Evolutionary conservation across 768 basidiomycete species (phyloP), one percentile per base, ranked within the genome.

Genomic region (Naganishia vaughanmartiniae): DNA sequence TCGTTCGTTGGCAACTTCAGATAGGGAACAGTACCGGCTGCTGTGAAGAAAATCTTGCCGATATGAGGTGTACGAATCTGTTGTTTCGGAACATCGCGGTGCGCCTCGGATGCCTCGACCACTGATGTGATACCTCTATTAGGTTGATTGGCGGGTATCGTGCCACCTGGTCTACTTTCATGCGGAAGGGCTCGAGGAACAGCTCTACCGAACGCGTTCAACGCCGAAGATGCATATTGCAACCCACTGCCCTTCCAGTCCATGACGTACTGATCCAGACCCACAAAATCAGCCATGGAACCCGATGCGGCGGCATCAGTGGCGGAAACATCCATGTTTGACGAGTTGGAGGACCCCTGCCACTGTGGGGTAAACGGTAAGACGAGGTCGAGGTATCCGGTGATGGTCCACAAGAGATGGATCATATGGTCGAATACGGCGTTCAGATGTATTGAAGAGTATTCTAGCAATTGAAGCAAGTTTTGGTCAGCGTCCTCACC

Each of bases 371-470:
- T 36, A 69, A 77, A 80, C 7, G 79, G 79, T 0, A 80, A 71
- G 0, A 70, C 69, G 31, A 79, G 72, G 14, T 75, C 75, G 28
- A 80, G 75, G 65, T 80, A 80, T 4, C 46, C 42, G 7, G 78
- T 77, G 71, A 80, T 46, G 17, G 78, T 74, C n/a, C 65, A 66
- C 28, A 78, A 67, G 4, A 80, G 74, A 67, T 80, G 79, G 34
- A 78, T 42, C 17, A 70, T 72, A 54, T 80, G 79, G 2, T 66
- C 45, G 0, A 80, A 42, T 1, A 75, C 75, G 19, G 74, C 79
- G 58, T 79, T 80, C 55, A 79, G 60, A 31, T 66, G 67, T 24
- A 66, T 54, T 5, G 74, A 73, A 7, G 74, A 67, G 51, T 75
- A 56, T 4, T 69, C 79, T 79, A 45, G 3, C 15, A 12, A 1